Percentiles rank a stretch among this genome's conserved stretches.
phyloP scores from a whole-genome alignment of 805 yeast genomes.

The Dipodascopsis tothii region DNA sequence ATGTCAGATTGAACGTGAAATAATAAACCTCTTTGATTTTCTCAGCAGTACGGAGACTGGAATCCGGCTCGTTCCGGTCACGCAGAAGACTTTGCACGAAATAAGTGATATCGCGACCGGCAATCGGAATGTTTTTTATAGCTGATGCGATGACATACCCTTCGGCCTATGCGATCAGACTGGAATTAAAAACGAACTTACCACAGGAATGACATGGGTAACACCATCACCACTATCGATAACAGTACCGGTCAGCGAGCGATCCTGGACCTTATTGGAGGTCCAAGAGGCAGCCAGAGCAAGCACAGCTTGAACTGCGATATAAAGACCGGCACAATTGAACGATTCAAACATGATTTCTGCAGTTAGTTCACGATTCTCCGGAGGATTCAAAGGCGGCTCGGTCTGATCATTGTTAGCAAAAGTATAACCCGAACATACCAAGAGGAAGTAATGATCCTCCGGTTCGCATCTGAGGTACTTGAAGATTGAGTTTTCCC shows the following conservation, averaged over 20 bases:
- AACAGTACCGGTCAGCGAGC: constrained; percentile 96
- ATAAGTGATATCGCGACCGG: constrained; percentile 94
- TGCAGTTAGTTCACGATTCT: constrained; percentile 96
- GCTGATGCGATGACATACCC: constrained; percentile 98
- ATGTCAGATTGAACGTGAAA: background rate
- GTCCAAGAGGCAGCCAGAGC: constrained; percentile 99
- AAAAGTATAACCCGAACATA: background rate
- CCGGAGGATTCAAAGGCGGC: constrained; percentile 99
- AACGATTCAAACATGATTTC: constrained; percentile 98
- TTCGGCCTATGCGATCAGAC: constrained; percentile 43
- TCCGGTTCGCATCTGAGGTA: constrained; percentile 97
- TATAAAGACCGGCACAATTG: constrained; percentile 96
- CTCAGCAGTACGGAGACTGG: constrained; percentile 92
- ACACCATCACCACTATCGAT: constrained; percentile 99
- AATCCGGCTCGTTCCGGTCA: constrained; percentile 94
- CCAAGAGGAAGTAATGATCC: constrained; percentile 84
- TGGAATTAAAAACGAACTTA: background rate
- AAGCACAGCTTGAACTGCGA: constrained; percentile 97
- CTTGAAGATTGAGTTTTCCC: constrained; percentile 96
- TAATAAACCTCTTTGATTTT: constrained; percentile 65
- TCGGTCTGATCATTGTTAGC: constrained; percentile 47
- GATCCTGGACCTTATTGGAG: constrained; percentile 84
- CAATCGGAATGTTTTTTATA: constrained; percentile 94
- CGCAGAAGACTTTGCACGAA: constrained; percentile 89
- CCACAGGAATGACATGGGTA: constrained; percentile 97